Evolutionary conservation across 2,329 filamentous ascomycete species (phyloP).

Genomic region (Elsinoe batatas): DNA sequence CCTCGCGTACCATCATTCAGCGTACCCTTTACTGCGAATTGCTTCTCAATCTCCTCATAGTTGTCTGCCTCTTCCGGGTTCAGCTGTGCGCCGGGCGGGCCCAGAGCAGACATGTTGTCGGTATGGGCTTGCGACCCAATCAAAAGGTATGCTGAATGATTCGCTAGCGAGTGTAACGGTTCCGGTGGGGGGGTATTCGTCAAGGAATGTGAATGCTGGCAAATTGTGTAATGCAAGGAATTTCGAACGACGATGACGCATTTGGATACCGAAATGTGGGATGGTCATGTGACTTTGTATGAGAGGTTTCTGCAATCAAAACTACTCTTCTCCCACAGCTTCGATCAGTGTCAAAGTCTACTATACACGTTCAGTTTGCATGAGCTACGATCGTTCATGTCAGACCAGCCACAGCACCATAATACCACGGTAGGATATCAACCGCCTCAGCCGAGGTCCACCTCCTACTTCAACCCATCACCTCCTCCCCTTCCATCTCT

Average conservation of each 20-base stretch:
- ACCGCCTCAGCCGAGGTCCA: too few relatives aligned
- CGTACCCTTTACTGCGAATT: constrained; percentile 90
- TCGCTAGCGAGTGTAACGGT: background rate
- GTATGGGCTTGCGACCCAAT: background rate
- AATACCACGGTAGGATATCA: too few relatives aligned
- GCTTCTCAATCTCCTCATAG: constrained; percentile 74
- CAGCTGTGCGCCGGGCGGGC: constrained; percentile 18
- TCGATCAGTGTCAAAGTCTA: too few relatives aligned
- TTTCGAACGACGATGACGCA: background rate
- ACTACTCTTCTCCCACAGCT: too few relatives aligned
- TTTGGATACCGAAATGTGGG: background rate
- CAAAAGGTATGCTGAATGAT: background rate
- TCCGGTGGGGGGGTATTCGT: background rate
- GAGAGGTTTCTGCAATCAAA: background rate
- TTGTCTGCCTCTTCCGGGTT: constrained; percentile 55
- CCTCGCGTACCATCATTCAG: background rate
- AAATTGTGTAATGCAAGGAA: background rate
- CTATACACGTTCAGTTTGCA: too few relatives aligned
- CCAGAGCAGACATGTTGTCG: background rate
- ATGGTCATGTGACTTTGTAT: background rate
- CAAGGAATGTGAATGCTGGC: background rate
- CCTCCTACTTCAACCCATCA: too few relatives aligned
- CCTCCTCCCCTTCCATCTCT: background rate
- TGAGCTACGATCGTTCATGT: too few relatives aligned
- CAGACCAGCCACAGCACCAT: too few relatives aligned